Evolutionary conservation across 139 green algal species (phyloP).

Genomic region (Closterium sp.): DNA sequence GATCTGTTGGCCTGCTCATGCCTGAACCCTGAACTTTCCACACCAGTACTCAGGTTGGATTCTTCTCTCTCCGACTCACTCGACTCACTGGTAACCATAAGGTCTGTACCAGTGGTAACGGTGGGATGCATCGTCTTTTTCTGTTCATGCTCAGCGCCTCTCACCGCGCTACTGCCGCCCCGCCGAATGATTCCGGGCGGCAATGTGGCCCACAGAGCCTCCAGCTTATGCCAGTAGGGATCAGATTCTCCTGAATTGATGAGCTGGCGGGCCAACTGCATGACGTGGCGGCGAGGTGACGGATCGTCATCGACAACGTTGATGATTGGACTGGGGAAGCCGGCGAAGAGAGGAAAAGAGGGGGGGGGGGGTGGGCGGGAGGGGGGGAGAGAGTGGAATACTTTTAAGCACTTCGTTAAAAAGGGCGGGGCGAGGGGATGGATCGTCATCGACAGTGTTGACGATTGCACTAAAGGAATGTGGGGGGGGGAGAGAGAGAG

Average conservation of each 20-base stretch:
- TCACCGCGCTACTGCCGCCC: not conserved
- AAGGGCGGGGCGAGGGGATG: no score
- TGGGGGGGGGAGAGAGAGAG: no score
- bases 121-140: not conserved
- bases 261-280: not conserved
- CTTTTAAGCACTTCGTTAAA: no score
- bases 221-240: not conserved
- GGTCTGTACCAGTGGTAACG: not conserved
- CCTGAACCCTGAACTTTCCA: not conserved
- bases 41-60: not conserved
- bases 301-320: slow-evolving; percentile 6
- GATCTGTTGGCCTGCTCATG: no score
- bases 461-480: no score
- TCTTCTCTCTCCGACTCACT: not conserved
- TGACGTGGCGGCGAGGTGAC: not conserved
- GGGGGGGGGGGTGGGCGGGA: no score
- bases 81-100: not conserved
- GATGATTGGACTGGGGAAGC: not conserved
- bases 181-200: not conserved
- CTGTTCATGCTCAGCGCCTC: not conserved
- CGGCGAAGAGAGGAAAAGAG: not conserved
- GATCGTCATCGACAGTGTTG: no score
- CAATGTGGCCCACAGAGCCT: not conserved
- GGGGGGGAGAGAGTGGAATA: no score
- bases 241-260: not conserved